Percentiles rank a stretch among this genome's conserved stretches.
These are phyloP conservation scores for Pontederia paniculata DNA, from an alignment of 176 grass and related monocot species.

Conservation along the genomic window DNA sequence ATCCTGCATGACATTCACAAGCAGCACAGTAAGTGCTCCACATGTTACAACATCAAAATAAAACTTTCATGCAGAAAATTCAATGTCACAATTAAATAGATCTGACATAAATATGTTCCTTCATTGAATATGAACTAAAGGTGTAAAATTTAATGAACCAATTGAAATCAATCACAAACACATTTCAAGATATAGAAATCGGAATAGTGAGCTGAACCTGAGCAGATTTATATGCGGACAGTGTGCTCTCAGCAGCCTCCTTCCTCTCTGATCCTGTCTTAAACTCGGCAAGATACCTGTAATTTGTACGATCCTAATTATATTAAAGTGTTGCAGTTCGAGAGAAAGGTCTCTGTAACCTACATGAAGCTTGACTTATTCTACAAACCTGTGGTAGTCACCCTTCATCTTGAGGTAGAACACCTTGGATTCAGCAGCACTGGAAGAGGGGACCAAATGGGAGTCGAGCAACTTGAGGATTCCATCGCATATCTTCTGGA, in stretches of 20 bases:
- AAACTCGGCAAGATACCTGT: conserved; percentile 10
- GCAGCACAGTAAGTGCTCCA: background rate
- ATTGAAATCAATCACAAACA: too few relatives aligned
- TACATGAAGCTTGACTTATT: background rate
- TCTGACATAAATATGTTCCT: too few relatives aligned
- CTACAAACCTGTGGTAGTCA: conserved; percentile 7
- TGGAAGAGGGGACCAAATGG: conserved; percentile 2
- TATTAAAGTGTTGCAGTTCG: background rate
- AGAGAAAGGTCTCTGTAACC: background rate
- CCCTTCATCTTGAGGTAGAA: conserved; percentile 20
- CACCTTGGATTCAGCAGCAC: conserved; percentile 13
- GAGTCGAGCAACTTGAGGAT: conserved; percentile 17
- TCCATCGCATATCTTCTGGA: conserved; percentile 15
- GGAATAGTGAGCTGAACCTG: background rate
- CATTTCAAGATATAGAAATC: too few relatives aligned
- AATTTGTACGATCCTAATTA: background rate
- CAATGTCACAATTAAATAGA: too few relatives aligned
- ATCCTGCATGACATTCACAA: background rate
- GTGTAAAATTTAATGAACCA: too few relatives aligned
- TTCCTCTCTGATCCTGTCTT: background rate
- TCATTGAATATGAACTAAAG: too few relatives aligned
- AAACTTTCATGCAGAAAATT: too few relatives aligned
- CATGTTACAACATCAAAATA: background rate
- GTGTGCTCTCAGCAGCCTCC: background rate
- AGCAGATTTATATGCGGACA: background rate